Evolutionary conservation across 257 asterid species (phyloP).

Genomic region (Nicotiana knightiana): DNA sequence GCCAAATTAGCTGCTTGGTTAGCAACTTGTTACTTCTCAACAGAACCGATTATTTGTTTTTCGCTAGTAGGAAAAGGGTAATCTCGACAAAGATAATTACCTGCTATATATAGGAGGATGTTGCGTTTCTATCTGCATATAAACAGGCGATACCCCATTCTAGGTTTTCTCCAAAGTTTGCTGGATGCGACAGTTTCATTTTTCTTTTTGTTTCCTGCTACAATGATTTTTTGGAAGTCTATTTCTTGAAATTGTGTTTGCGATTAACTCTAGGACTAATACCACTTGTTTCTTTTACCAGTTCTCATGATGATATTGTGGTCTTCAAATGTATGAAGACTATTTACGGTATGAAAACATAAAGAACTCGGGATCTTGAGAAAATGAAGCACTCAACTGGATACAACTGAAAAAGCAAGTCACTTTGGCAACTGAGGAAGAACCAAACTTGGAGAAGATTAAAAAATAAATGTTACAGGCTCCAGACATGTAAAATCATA

Average conservation of each 20-base stretch:
- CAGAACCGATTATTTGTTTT: neutral
- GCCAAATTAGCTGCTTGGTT: neutral
- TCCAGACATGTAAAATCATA: neutral
- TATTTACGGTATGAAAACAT: too few relatives aligned
- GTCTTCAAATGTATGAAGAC: too few relatives aligned
- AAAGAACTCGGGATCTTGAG: too few relatives aligned
- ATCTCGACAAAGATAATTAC: neutral
- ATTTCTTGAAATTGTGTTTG: neutral
- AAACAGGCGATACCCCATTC: neutral
- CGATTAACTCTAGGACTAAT: too few relatives aligned
- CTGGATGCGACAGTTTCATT: neutral
- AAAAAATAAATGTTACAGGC: neutral
- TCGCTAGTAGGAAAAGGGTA: neutral
- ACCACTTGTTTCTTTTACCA: neutral
- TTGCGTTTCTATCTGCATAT: neutral
- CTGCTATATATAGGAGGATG: neutral
- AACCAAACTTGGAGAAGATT: neutral
- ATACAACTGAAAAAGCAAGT: neutral
- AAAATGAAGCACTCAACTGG: too few relatives aligned
- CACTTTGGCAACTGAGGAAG: neutral
- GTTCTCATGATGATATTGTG: too few relatives aligned
- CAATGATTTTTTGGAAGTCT: neutral
- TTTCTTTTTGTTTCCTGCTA: neutral
- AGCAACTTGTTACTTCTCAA: neutral
- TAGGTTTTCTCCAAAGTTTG: neutral